These are phyloP conservation scores for Debaryomyces fabryi DNA, from an alignment of 1,139 yeast species.

Conservation along the genomic window DNA sequence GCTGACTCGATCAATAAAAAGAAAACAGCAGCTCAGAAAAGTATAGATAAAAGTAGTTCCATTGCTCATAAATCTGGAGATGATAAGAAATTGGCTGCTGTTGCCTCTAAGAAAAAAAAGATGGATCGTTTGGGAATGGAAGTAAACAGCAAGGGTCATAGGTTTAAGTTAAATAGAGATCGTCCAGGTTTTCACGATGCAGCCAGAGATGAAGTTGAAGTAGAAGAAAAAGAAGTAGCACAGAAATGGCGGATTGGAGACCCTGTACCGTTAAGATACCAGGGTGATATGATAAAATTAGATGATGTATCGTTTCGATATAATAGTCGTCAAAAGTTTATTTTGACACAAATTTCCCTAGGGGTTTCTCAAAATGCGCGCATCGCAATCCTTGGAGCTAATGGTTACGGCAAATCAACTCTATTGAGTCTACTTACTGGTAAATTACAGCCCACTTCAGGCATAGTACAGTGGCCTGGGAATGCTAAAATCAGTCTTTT, in stretches of 20 bases:
- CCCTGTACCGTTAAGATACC: conserved; percentile 1
- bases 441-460: background rate
- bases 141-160: conserved; percentile 4
- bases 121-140: conserved; percentile 5
- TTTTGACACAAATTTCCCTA: background rate
- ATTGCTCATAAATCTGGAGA: conserved; percentile 3
- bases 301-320: background rate
- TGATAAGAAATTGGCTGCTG: conserved; percentile 3
- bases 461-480: conserved; percentile 1
- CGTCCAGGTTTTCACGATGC: conserved; percentile 1
- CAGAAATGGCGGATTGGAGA: conserved; percentile 1
- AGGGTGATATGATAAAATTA: conserved; percentile 4
- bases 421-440: background rate
- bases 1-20: conserved; percentile 6
- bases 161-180: conserved; percentile 3
- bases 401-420: conserved; percentile 3
- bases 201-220: conserved; percentile 1
- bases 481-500: conserved; percentile 2
- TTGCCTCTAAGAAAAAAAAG: conserved; percentile 5
- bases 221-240: background rate
- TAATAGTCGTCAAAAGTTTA: background rate
- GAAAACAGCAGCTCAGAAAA: background rate
- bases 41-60: background rate
- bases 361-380: background rate
- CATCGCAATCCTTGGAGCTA: background rate